Evolutionary conservation across 2,329 filamentous ascomycete genomes (phyloP), one percentile per base, ranked within the genome.

Genomic region (Torrubiellomyces zombiae): DNA sequence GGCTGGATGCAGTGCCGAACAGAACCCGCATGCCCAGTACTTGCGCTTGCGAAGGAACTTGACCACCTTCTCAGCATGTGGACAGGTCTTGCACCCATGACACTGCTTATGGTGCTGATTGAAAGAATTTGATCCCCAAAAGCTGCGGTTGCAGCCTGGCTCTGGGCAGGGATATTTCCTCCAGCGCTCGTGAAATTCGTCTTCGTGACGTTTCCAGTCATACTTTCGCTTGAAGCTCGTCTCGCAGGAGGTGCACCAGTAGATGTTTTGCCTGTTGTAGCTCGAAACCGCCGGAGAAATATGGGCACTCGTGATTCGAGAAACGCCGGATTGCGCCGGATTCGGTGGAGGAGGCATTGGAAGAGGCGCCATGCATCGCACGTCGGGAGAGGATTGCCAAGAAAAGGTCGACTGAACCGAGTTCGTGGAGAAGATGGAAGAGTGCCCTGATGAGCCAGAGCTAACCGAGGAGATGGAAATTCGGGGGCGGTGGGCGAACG

Each of bases 21-120:
- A 77, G 47, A 76, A 75, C 14, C 72, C 72, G 34, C 72, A 77
- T 2, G 69, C 72, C 64, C 70, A 77, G 19, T 72, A 68, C 45
- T 67, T 70, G 35, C 69, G 62, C 51, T 74, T 71, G 31, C 61
- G 61, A 32, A 69, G 60, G 26, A 69, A 70, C 38, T 62, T 63
- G 40, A 72, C 67, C 12, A 73, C 67, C 35, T 65, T 65, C 35
- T 73, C 65, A 24, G 69, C 67, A 37, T 75, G 70, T 5, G 70
- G 69, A 33, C 70, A 75, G 4, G 67, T 68, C 39, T 67, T 67
- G 48, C 67, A 72, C 32, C 65, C 61, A 39, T 75, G 70, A 30
- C 67, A 65, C 28, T 69, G 66, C 38, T 69, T 72, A 50, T 75
- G 69, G 34, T 75, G 70, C 43, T 74, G 68, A 35, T 73, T 71